phyloP scores from a whole-genome alignment of 2,329 filamentous ascomycete species.

The Talaromyces sp. region DNA sequence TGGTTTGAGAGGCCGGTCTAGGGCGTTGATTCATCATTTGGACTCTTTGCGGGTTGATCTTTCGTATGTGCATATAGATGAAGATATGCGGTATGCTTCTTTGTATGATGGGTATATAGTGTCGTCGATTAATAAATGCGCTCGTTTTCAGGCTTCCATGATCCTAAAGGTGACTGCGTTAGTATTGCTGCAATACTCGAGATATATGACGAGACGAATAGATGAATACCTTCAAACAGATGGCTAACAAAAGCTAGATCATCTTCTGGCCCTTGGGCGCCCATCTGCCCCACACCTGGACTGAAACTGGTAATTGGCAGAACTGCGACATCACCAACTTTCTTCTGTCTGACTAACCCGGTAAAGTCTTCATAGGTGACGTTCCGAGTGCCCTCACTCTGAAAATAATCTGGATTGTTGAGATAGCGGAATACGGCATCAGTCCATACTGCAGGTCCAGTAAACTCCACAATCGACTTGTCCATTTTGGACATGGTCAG shows the following conservation, averaged over 20 bases:
- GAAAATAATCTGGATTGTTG: constrained; percentile 80
- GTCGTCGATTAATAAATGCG: neutral
- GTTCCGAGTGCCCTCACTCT: constrained; percentile 55
- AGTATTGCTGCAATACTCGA: neutral
- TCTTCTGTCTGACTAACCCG: constrained; percentile 73
- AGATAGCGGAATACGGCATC: constrained; percentile 89
- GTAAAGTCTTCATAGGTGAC: constrained; percentile 89
- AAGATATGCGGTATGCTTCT: neutral
- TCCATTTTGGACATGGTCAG: constrained; percentile 58
- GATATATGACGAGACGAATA: neutral
- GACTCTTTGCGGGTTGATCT: neutral
- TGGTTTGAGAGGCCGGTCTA: neutral
- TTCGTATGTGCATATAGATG: neutral
- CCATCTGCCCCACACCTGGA: constrained; percentile 90
- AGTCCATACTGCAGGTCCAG: constrained; percentile 91
- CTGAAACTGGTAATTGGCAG: constrained; percentile 97
- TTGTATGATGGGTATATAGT: neutral
- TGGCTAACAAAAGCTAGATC: constrained; percentile 98
- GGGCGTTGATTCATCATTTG: no score
- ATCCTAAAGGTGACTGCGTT: constrained; percentile 20
- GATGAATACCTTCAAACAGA: constrained; percentile 73
- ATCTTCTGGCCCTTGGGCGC: constrained; percentile 78
- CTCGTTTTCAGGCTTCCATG: constrained; percentile 33
- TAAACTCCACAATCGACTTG: constrained; percentile 85
- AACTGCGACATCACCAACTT: constrained; percentile 88